Evolutionary conservation across 1,139 yeast species (phyloP).

Genomic region (Suhomyces choctaworum): DNA sequence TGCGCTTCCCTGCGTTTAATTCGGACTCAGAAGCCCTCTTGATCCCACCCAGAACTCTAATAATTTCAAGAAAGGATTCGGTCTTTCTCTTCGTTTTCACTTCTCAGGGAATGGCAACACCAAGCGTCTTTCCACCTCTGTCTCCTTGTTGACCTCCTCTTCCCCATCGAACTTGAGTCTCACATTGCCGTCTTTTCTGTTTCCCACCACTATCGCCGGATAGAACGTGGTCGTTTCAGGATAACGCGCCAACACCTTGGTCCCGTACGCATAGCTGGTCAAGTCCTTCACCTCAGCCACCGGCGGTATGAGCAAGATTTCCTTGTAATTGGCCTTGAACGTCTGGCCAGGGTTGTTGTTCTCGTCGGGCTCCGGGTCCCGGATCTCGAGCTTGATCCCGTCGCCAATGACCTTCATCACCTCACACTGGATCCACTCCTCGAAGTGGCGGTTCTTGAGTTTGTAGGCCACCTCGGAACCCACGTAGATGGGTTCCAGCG

Average conservation of each 20-base stretch:
- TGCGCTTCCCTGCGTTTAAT: too few relatives aligned
- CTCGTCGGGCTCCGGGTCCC: slow-evolving; percentile 98
- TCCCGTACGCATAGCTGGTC: slow-evolving; percentile 67
- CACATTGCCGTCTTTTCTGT: slow-evolving; percentile 74
- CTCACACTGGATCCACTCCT: slow-evolving; percentile 97
- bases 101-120: slow-evolving; percentile 73
- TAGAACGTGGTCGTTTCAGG: slow-evolving; percentile 98
- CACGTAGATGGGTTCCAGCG: slow-evolving; percentile 58
- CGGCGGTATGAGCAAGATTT: slow-evolving; percentile 73
- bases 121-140: slow-evolving; percentile 82
- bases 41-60: too few relatives aligned
- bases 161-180: slow-evolving; percentile 91
- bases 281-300: slow-evolving; percentile 41
- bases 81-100: slow-evolving; percentile 7
- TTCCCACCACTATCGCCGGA: slow-evolving; percentile 87
- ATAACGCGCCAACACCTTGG: slow-evolving; percentile 86
- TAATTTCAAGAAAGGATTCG: not conserved
- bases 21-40: too few relatives aligned
- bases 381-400: slow-evolving; percentile 77
- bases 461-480: slow-evolving; percentile 91
- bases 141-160: slow-evolving; percentile 93
- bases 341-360: slow-evolving; percentile 85
- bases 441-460: slow-evolving; percentile 63
- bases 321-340: slow-evolving; percentile 80
- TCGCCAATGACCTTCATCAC: slow-evolving; percentile 77